Conservation (phyloP, 352 stramenopile genomes). For the Globisporangium rhizosaccharum region DNA sequence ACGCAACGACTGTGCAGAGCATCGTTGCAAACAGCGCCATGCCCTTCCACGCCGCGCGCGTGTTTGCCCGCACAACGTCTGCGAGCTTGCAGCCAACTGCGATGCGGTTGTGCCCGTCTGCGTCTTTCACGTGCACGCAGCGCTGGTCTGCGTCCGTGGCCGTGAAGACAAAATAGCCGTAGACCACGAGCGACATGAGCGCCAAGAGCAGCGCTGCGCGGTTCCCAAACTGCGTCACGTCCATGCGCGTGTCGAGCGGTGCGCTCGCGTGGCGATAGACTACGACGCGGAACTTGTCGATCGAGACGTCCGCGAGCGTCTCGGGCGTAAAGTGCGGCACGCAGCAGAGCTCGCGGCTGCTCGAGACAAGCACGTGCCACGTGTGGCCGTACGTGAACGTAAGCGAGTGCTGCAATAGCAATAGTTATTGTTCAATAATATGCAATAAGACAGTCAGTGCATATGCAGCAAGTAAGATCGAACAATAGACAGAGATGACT, state of each 20-base stretch:
- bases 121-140: constrained; percentile 22
- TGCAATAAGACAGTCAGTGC: not conserved
- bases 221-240: constrained; percentile 58
- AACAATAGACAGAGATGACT: no score
- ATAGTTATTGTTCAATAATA: not conserved
- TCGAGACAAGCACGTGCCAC: constrained; percentile 64
- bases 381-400: constrained; percentile 59
- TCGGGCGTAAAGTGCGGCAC: constrained; percentile 38
- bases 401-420: constrained; percentile 39
- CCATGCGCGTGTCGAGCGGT: constrained; percentile 44
- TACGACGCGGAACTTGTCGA: constrained; percentile 54
- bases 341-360: constrained; percentile 48
- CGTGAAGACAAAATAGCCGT: constrained; percentile 51
- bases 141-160: constrained; percentile 32
- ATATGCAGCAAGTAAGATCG: not conserved
- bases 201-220: constrained; percentile 49
- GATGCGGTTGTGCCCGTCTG: constrained; percentile 12
- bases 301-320: constrained; percentile 43
- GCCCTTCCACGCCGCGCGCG: constrained; percentile 47
- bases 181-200: constrained; percentile 54
- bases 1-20: constrained; percentile 54
- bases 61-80: constrained; percentile 36
- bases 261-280: constrained; percentile 61
- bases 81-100: constrained; percentile 39
- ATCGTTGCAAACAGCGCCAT: constrained; percentile 45